These are phyloP conservation scores for Massarina eburnea DNA, from an alignment of 2,329 filamentous ascomycete genomes.

Conservation along the genomic window DNA sequence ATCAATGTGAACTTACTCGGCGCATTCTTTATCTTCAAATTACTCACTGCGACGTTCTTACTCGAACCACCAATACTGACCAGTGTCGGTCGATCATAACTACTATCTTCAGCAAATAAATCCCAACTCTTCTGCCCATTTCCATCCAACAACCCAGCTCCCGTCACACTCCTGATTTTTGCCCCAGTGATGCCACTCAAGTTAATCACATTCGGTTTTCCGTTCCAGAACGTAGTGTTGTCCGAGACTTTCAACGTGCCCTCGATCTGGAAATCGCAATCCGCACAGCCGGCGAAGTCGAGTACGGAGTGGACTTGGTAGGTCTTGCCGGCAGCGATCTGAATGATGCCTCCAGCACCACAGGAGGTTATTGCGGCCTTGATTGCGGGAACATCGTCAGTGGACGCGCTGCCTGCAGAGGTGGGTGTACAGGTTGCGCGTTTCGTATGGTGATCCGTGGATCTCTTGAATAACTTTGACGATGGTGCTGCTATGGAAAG, in stretches of 20 bases:
- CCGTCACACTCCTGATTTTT: slow-evolving; percentile 46
- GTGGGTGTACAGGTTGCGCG: slow-evolving; percentile 36
- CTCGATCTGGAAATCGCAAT: slow-evolving; percentile 52
- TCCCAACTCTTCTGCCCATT: slow-evolving; percentile 44
- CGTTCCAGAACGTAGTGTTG: slow-evolving; percentile 1
- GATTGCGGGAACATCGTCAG: slow-evolving; percentile 51
- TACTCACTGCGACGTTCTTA: slow-evolving; percentile 41
- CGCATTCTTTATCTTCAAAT: slow-evolving; percentile 44
- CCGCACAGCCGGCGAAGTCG: slow-evolving; percentile 44
- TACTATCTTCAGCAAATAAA: slow-evolving; percentile 38
- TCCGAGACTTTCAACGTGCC: slow-evolving; percentile 36
- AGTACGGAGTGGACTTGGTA: slow-evolving; percentile 49
- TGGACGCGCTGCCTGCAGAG: slow-evolving; percentile 32
- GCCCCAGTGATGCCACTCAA: slow-evolving; percentile 42
- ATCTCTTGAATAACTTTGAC: neutral
- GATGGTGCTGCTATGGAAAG: neutral
- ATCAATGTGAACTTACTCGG: slow-evolving; percentile 1
- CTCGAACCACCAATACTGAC: slow-evolving; percentile 33
- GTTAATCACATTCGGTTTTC: slow-evolving; percentile 1
- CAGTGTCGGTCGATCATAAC: slow-evolving; percentile 2
- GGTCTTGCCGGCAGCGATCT: slow-evolving; percentile 45
- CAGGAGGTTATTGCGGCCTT: slow-evolving; percentile 45
- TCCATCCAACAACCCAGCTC: slow-evolving; percentile 49
- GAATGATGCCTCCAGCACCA: slow-evolving; percentile 50
- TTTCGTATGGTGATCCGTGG: neutral